Evolutionary conservation across 352 stramenopile genomes (phyloP).

Genomic region (Phytophthora colocasiae): DNA sequence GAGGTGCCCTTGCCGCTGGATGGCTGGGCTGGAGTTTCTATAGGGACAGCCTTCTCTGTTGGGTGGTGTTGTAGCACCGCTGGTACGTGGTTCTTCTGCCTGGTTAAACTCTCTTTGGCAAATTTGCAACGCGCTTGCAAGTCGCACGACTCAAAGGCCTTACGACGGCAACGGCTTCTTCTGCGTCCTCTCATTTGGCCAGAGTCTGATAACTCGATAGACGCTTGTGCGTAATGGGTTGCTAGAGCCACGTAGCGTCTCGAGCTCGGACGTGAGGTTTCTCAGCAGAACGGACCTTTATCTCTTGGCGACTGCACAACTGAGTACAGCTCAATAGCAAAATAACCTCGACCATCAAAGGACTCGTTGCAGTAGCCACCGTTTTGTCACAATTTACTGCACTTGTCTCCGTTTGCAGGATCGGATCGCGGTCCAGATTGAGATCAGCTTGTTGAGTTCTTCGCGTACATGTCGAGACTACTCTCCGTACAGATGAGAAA

Average conservation of each 20-base stretch:
- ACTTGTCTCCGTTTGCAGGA: constrained; percentile 8
- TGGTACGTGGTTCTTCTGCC: constrained; percentile 5
- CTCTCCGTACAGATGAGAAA: constrained; percentile 24
- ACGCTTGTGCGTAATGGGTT: constrained; percentile 32
- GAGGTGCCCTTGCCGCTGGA: constrained; percentile 17
- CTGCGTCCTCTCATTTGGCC: background rate
- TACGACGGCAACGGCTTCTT: constrained; percentile 22
- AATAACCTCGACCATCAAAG: constrained; percentile 15
- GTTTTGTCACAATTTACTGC: constrained; percentile 19
- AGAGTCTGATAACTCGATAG: constrained; percentile 26
- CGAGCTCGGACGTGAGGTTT: no score
- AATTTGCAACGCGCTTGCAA: background rate
- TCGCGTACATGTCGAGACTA: background rate
- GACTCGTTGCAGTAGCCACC: constrained; percentile 19
- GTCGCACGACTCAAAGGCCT: constrained; percentile 17
- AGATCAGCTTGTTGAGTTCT: constrained; percentile 9
- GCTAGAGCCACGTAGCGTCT: constrained; percentile 32
- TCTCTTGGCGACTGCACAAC: constrained; percentile 6
- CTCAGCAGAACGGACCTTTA: constrained; percentile 1
- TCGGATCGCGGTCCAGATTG: constrained; percentile 19
- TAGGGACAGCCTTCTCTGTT: constrained; percentile 20
- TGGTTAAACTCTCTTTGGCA: constrained; percentile 7
- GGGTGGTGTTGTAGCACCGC: constrained; percentile 16
- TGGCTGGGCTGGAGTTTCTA: constrained; percentile 4
- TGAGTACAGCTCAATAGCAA: background rate